Percentiles rank a stretch among this genome's conserved stretches.
phyloP scores from a whole-genome alignment of 163 green algal genomes.

The Chloromonas sp. region DNA sequence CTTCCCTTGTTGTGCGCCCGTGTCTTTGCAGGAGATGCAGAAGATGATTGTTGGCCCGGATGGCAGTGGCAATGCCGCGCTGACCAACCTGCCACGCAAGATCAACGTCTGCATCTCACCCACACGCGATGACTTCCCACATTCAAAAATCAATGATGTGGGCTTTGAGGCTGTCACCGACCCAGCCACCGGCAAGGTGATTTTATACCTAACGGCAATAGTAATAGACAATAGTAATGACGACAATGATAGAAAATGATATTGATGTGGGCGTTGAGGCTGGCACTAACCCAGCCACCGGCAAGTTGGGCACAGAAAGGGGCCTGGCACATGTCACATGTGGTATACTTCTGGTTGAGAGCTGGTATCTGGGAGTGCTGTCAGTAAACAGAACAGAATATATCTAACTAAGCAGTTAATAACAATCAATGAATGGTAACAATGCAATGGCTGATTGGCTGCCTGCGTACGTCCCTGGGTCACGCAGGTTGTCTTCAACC shows the following conservation, averaged over 20 bases:
- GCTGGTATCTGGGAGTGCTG: not conserved
- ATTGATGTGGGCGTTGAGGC: conserved; percentile 95
- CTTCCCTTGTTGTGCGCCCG: not conserved
- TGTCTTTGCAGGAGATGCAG: conserved; percentile 31
- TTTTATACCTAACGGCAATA: too few species aligned
- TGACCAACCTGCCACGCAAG: conserved; percentile 91
- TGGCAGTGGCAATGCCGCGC: conserved; percentile 72
- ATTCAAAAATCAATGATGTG: conserved; percentile 97
- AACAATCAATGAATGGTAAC: too few species aligned
- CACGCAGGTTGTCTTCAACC: conserved; percentile 65
- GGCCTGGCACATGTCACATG: not conserved
- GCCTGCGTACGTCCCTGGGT: too few species aligned
- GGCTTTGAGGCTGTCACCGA: conserved; percentile 76
- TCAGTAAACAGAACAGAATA: too few species aligned
- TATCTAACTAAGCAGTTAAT: too few species aligned
- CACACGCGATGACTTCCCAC: conserved; percentile 82
- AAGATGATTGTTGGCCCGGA: conserved; percentile 72
- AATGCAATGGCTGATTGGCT: too few species aligned
- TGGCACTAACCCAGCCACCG: conserved; percentile 53
- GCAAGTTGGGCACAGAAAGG: conserved; percentile 27
- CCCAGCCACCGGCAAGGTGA: conserved; percentile 53
- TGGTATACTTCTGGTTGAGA: not conserved
- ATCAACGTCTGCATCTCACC: conserved; percentile 90
- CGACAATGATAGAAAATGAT: conserved; percentile 60
- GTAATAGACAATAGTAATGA: too few species aligned